These are phyloP conservation scores for Rhododendron henanense DNA, from an alignment of 148 eudicot species.

Conservation along the genomic window DNA sequence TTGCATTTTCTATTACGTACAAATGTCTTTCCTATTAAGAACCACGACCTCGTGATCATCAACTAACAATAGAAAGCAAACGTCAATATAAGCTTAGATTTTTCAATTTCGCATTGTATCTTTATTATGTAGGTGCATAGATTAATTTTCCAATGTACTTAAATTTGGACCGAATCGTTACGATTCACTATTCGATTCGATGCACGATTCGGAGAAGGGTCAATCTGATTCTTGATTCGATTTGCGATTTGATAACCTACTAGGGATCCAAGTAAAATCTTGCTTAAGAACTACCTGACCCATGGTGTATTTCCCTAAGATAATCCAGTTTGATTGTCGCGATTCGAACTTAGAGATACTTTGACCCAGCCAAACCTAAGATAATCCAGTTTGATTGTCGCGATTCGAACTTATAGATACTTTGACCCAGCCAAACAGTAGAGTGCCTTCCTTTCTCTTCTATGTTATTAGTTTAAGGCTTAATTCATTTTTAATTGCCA, in stretches of 20 bases:
- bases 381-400: not conserved
- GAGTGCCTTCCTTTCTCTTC: not conserved
- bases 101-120: not conserved
- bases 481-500: not conserved
- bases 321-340: not conserved
- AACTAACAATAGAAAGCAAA: not conserved
- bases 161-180: too few relatives aligned
- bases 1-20: not conserved
- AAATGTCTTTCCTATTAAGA: not conserved
- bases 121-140: not conserved
- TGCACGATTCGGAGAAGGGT: too few relatives aligned
- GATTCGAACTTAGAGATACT: slow-evolving; percentile 1
- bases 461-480: not conserved
- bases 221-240: not conserved
- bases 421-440: slow-evolving; percentile 27
- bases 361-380: slow-evolving; percentile 24
- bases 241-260: not conserved
- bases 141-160: not conserved
- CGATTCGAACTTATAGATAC: not conserved
- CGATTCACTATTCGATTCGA: too few relatives aligned
- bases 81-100: not conserved
- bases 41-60: too few relatives aligned
- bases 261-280: not conserved
- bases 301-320: not conserved
- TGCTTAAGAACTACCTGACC: not conserved